Conservation (phyloP, 2,329 filamentous ascomycete species). For the Leptographium flavum region DNA sequence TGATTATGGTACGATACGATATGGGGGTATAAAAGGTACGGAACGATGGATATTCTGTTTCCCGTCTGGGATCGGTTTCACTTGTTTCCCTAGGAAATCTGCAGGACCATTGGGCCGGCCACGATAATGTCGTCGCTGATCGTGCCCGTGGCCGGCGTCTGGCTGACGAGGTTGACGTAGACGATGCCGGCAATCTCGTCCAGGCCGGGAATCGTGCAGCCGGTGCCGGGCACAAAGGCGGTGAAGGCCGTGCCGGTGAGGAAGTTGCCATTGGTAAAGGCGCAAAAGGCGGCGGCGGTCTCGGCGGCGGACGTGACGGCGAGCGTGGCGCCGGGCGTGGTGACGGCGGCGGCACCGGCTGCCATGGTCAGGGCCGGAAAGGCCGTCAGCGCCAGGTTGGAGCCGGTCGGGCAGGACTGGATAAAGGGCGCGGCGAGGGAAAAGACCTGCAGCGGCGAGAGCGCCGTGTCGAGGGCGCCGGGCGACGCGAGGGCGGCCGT, state of each 20-base stretch:
- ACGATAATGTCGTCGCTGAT: slow-evolving; percentile 50
- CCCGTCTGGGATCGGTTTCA: too few relatives aligned
- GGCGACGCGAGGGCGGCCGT: slow-evolving; percentile 45
- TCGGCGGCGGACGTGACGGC: slow-evolving; percentile 26
- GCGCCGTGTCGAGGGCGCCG: slow-evolving; percentile 55
- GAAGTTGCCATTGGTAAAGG: slow-evolving; percentile 48
- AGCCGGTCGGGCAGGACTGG: slow-evolving; percentile 50
- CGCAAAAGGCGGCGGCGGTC: slow-evolving; percentile 42
- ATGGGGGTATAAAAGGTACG: too few relatives aligned
- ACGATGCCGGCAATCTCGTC: slow-evolving; percentile 42
- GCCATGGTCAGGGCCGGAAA: slow-evolving; percentile 46
- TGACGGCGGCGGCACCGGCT: too few relatives aligned
- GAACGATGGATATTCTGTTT: too few relatives aligned
- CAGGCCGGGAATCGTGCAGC: slow-evolving; percentile 45
- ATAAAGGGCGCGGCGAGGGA: slow-evolving; percentile 63
- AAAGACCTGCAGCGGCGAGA: slow-evolving; percentile 56
- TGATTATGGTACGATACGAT: too few relatives aligned
- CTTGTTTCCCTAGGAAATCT: slow-evolving; percentile 31
- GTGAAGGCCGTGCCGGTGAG: slow-evolving; percentile 47
- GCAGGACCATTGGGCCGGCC: slow-evolving; percentile 48
- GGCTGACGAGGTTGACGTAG: slow-evolving; percentile 51
- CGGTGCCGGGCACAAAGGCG: slow-evolving; percentile 34
- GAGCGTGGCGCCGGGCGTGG: slow-evolving; percentile 24
- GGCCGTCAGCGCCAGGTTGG: slow-evolving; percentile 46
- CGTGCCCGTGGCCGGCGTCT: slow-evolving; percentile 31